phyloP scores from a whole-genome alignment of 441 rosid species.

The Theobroma grandiflorum region DNA sequence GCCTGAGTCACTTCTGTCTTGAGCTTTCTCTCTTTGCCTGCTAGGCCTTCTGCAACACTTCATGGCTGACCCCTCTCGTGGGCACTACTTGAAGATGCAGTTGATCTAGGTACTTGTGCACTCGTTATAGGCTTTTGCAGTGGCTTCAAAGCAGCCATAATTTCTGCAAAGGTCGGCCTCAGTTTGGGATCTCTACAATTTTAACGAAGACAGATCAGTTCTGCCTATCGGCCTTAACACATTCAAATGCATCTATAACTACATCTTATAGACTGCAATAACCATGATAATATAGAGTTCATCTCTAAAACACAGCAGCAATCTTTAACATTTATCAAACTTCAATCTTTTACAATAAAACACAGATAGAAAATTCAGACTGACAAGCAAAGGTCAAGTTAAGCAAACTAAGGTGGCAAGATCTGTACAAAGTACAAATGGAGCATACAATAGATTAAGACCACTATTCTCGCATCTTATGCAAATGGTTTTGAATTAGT shows the following conservation, averaged over 20 bases:
- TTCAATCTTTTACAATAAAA: not conserved
- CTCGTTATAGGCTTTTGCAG: conserved; percentile 79
- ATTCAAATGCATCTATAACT: conserved; percentile 18
- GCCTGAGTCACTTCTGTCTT: conserved; percentile 1
- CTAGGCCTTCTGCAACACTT: conserved; percentile 36
- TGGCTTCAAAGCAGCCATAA: conserved; percentile 87
- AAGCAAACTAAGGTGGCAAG: not conserved
- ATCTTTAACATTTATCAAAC: not conserved
- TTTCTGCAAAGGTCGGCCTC: conserved; percentile 94
- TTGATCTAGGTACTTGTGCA: conserved; percentile 57
- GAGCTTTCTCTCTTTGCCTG: conserved; percentile 22
- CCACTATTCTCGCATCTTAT: not conserved
- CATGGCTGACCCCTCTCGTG: conserved; percentile 39
- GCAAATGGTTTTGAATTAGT: not conserved
- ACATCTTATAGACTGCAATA: conserved; percentile 8
- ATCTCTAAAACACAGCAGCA: not conserved
- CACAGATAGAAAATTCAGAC: not conserved
- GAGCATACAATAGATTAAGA: not conserved
- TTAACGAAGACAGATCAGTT: conserved; percentile 29
- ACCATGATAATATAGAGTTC: not conserved
- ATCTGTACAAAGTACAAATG: conserved; percentile 4
- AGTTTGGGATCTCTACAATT: conserved; percentile 75
- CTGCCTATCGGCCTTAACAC: not conserved
- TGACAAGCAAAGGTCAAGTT: not conserved
- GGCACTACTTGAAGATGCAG: conserved; percentile 32